Evolutionary conservation across 1,284 basidiomycete species (phyloP), one percentile per base, ranked within the genome.

Genomic region (Trametes sp.): DNA sequence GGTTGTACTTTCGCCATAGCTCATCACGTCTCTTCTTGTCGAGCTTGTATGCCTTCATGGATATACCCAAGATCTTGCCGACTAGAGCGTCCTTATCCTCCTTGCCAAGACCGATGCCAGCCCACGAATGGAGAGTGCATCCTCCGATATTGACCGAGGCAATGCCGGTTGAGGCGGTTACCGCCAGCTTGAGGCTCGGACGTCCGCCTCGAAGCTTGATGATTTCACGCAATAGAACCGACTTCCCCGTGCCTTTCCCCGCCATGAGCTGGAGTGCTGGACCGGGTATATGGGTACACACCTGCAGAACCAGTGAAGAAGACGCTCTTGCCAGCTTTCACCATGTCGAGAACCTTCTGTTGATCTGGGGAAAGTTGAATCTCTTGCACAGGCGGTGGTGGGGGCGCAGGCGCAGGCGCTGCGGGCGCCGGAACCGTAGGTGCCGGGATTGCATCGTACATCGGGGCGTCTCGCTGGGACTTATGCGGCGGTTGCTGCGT

Each of bases 91-190:
- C 82, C 2, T 85, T 84, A 1, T 76, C 69, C 61, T 95, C 95
- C 13, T 87, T 80, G 0, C 93, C 97, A 0, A 98, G 78, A 0
- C 95, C 96, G 59, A 97, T 91, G 0, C 96, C 91, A 2, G 93
- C 89, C 79, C 96, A 99, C 4, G 95, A 96, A 75, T 98, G 96
- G 21, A 98, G 82, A 0, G 96, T 98, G 33, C 90, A 86, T 26
- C 97, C 96, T 7, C 95, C 95, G 61, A 98, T 95, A 72, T 98
- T 98, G 71, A 95, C 92, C 0, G 94, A 94, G 1, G 97, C 96
- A 65, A 98, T 96, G 35, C 96, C 96, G 75, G 87, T 89, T 10
- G 87, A 87, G 1, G 89, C 89, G 0, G 88, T 90, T 51, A 90
- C 81, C 1, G 84, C 87, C 4, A 90, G 63, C 9, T 14, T 36